These are phyloP conservation scores for Jamesozyma gamospora DNA, from an alignment of 805 yeast genomes.

Conservation along the genomic window DNA sequence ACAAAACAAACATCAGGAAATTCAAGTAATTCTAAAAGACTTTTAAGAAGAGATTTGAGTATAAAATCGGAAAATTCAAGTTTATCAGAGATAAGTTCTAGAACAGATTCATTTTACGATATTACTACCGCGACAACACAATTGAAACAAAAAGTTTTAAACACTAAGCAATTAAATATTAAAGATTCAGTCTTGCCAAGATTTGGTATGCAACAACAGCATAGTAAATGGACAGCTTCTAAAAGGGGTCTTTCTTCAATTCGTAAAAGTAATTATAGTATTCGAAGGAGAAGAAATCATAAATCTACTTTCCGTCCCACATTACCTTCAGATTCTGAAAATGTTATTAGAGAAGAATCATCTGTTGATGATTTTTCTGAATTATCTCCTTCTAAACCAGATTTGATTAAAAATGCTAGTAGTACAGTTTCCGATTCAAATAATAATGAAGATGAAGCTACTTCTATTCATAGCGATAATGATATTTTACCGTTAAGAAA, in stretches of 20 bases:
- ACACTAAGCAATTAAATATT: slow-evolving; percentile 7
- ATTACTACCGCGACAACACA: slow-evolving; percentile 28
- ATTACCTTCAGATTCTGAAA: slow-evolving; percentile 16
- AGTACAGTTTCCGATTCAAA: slow-evolving; percentile 2
- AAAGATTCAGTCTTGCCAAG: slow-evolving; percentile 18
- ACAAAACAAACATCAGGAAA: background rate
- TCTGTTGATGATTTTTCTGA: slow-evolving; percentile 8
- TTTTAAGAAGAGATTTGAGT: slow-evolving; percentile 29
- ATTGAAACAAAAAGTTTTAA: slow-evolving; percentile 5
- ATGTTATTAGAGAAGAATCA: slow-evolving; percentile 26
- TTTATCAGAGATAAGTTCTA: slow-evolving; percentile 32
- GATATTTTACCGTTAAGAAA: slow-evolving; percentile 3
- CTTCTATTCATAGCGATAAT: slow-evolving; percentile 7
- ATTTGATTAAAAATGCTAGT: background rate
- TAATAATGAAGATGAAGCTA: slow-evolving; percentile 1
- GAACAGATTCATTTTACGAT: slow-evolving; percentile 34
- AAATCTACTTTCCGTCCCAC: slow-evolving; percentile 16
- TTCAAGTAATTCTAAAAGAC: slow-evolving; percentile 7
- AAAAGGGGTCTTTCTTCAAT: slow-evolving; percentile 8
- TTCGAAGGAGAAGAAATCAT: slow-evolving; percentile 14
- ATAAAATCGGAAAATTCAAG: slow-evolving; percentile 32
- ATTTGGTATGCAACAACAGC: slow-evolving; percentile 14
- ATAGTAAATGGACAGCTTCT: slow-evolving; percentile 2
- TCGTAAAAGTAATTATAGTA: slow-evolving; percentile 8
- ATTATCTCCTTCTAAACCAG: background rate